Base-by-base conservation (phyloP, 2,329 filamentous ascomycete genomes). In the Colletotrichum tropicicola region DNA sequence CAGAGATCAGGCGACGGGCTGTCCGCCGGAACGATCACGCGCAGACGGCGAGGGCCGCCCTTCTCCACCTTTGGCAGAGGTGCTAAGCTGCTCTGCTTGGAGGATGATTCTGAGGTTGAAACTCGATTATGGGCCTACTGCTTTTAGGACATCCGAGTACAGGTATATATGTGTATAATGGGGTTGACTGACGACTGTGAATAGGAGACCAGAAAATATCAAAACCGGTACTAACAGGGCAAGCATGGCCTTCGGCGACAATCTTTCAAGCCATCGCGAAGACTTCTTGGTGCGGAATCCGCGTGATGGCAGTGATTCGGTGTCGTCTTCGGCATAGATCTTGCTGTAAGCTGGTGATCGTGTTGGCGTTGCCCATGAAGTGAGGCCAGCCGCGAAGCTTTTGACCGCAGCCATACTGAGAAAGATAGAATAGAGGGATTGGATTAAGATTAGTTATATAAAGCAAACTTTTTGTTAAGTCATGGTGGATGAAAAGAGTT, bases 11-110 rank as follows among this genome's bases (percentile, higher is more conserved):
- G 57, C 35, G 69, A 66, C 41, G 67, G 64, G 6, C 68, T 53
- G n/a, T 74, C 71, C 6, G 71, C 71, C 1, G 72, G 71, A 1
- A 75, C 68, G 9, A 77, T 62, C 4, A 76, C 56, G 30, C 74
- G 72, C n/a, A 73, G 57, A 3, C 59, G 62, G 35, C 65, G 62
- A 13, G 55, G 23, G 3, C 55, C 60, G 13, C 47, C 55, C 25
- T 47, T 43, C 6, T 53, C 47, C 12, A 35, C 4, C 3, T 39
- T 4, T 8, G 60, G 10, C 3, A 59, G 15, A 3, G 55, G 25
- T 15, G 54, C 28, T 6, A 27, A 15, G 1, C 15, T 28, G 9
- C 23, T 25, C 17, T 28, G 28, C 7, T 41, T 23, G 12, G 39
- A n/a, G 3, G 35, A 30, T 3, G 41, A 13, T 15, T 13, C 5